Evolutionary conservation across 805 yeast species (phyloP), one percentile per base, ranked within the genome.

Genomic region (Suhomyces faveliae): DNA sequence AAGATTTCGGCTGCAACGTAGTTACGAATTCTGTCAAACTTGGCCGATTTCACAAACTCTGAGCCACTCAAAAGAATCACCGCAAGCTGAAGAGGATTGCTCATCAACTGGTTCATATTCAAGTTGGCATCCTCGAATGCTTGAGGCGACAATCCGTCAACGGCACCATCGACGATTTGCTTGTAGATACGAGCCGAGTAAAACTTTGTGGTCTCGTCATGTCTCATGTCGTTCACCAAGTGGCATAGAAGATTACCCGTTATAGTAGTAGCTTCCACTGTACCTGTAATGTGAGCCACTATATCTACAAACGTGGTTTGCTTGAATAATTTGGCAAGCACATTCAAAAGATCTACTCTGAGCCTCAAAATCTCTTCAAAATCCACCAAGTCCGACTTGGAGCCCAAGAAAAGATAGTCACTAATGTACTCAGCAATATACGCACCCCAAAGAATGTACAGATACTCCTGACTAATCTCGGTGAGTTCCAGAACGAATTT

Each of bases 1-100:
- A 85, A 67, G 17, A 86, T 60, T 54, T 84, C 89, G 1, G 91
- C 80, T 11, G 83, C 82, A n/a, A 79, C 67, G 47, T 74, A 72
- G 52, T 83, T 85, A 53, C 90, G 75, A 8, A 79, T 54, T 49
- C 83, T 73, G 13, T 77, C 83, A 27, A 79, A 70, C 30, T 68
- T 65, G 0, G 64, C 49, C 8, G 74, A 60, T 29, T 30, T 42
- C 1, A 76, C 61, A 23, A 73, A 74, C 7, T 66, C 63, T 4
- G 69, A 51, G 6, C 77, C 57, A 9, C 80, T 62, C 12, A 59
- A 48, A 10, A 68, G 52, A 17, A 68, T 41, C 1, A 60, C 55
- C 1, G 72, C 63, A 5, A 62, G 55, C 37, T 58, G 71, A 45
- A 65, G 54, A 21, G 70, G 78, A 19, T 44, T 52, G 40, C 59